These are phyloP conservation scores for Wickerhamiella sergipiensis DNA, from an alignment of 805 yeast genomes.

Conservation along the genomic window DNA sequence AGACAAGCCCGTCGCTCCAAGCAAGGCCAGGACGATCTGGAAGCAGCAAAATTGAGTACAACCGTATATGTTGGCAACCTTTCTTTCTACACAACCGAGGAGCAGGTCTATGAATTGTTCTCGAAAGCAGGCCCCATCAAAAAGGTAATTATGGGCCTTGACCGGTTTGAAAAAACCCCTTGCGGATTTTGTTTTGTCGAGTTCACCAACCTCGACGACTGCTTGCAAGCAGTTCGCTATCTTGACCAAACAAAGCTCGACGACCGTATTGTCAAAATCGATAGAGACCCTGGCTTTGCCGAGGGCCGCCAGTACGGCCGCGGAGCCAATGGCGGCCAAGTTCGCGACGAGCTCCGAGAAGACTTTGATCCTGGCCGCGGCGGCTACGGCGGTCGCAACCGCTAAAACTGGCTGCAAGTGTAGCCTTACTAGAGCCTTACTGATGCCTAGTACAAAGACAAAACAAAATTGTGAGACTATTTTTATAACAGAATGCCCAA, in stretches of 20 bases:
- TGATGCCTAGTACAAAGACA: too few species aligned
- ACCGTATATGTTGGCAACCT: constrained; percentile 88
- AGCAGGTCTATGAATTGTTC: constrained; percentile 80
- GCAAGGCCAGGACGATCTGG: constrained; percentile 38
- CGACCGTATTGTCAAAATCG: constrained; percentile 69
- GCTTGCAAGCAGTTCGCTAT: constrained; percentile 71
- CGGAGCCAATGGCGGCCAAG: constrained; percentile 88
- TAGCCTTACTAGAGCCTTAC: too few species aligned
- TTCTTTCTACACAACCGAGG: constrained; percentile 86
- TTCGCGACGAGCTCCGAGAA: constrained; percentile 46
- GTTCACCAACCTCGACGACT: constrained; percentile 52
- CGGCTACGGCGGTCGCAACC: constrained; percentile 25
- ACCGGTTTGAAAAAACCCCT: constrained; percentile 79
- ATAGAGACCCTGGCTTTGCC: constrained; percentile 88
- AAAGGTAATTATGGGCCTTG: constrained; percentile 86
- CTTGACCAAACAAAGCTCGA: constrained; percentile 73
- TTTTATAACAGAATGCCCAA: neutral
- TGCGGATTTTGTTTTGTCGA: constrained; percentile 95
- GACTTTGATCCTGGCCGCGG: constrained; percentile 34
- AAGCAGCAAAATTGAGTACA: constrained; percentile 47
- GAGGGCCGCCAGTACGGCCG: constrained; percentile 96
- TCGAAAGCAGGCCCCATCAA: constrained; percentile 60
- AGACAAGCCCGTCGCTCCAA: constrained; percentile 24
- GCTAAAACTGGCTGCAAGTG: too few species aligned
- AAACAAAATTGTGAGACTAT: neutral